A percentile compares a stretch with the other conserved stretches of the same genome.
Evolutionary conservation across 768 basidiomycete genomes (phyloP).

Genomic region (Leccinum disarticulatum): DNA sequence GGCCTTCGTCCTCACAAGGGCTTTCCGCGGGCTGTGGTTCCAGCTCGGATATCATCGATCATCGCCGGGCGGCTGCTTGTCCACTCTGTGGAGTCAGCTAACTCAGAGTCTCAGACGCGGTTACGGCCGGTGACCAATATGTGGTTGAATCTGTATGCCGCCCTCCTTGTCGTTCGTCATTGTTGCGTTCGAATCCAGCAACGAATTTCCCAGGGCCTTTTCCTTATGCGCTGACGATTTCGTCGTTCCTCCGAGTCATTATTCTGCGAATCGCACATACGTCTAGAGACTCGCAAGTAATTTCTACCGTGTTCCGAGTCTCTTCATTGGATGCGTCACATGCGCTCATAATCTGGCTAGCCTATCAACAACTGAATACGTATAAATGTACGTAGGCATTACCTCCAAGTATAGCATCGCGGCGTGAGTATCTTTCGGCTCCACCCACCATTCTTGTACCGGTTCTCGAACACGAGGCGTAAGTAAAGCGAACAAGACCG

Average conservation of each 20-base stretch:
- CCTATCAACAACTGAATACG: background rate
- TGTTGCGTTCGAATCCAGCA: too few relatives aligned
- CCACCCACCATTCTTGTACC: background rate
- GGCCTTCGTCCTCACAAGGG: conserved; percentile 12
- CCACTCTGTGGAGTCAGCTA: too few relatives aligned
- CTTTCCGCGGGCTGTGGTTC: conserved; percentile 2
- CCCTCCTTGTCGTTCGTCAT: too few relatives aligned
- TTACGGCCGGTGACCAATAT: too few relatives aligned
- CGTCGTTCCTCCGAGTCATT: too few relatives aligned
- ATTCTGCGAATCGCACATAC: too few relatives aligned
- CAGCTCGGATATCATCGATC: conserved; percentile 1
- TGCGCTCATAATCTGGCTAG: background rate
- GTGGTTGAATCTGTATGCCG: too few relatives aligned
- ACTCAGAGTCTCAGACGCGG: too few relatives aligned
- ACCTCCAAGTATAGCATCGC: background rate
- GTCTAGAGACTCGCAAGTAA: background rate
- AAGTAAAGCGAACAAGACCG: background rate
- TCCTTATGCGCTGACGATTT: too few relatives aligned
- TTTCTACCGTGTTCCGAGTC: background rate
- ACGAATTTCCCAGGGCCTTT: too few relatives aligned
- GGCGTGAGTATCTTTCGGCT: too few relatives aligned
- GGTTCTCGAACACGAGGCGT: background rate
- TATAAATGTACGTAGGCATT: background rate
- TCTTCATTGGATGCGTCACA: background rate
- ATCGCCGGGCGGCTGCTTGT: conserved; percentile 8